Base-by-base conservation (phyloP, 805 yeast species). In the Lachancea cidri region DNA sequence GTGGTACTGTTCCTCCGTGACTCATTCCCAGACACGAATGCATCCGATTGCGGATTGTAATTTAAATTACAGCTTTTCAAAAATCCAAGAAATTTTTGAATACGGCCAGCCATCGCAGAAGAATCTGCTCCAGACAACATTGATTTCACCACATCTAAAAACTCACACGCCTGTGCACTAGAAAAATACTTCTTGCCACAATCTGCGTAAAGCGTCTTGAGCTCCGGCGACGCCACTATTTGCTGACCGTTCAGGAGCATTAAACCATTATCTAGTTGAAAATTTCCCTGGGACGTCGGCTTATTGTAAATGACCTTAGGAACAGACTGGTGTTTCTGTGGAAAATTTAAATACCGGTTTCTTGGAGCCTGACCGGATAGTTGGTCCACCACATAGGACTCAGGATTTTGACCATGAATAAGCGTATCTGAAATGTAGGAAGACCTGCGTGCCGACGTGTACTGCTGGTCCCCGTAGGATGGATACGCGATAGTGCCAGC, bases 351-450 rank as follows among this genome's bases (percentile, higher is more conserved):
- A 16, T 32, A 36, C 16, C 42, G 36, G 40, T n/a, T 39, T 33
- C 32, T 27, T 29, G 8, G 22, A 8, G 35, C 35, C 22, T 32
- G 35, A 11, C 37, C 11, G 45, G 29, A 19, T 14, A 30, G 38
- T 3, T 29, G 36, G 14, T 34, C 47, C 39, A 38, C 4, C 49
- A 25, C 20, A 40, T 42, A 20, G 37, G 36, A 27, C 20, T 30
- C 18, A 17, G 19, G 16, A 29, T 29, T 31, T 25, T 56, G 53
- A 9, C 54, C 45, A 39, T 62, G 63, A 18, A 79, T 74, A 44
- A 76, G 68, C 2, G 74, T 65, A 54, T 81, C 91, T 2, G 88
- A 85, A 9, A 86, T 79, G 55, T 79, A 83, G 40, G 83, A 75
- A 11, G 89, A 87, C 61, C 93, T 73, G 61, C 93, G 71, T 8